These are phyloP conservation scores for Raffaelea ambrosiae DNA, from an alignment of 2,329 filamentous ascomycete genomes.

Conservation along the genomic window DNA sequence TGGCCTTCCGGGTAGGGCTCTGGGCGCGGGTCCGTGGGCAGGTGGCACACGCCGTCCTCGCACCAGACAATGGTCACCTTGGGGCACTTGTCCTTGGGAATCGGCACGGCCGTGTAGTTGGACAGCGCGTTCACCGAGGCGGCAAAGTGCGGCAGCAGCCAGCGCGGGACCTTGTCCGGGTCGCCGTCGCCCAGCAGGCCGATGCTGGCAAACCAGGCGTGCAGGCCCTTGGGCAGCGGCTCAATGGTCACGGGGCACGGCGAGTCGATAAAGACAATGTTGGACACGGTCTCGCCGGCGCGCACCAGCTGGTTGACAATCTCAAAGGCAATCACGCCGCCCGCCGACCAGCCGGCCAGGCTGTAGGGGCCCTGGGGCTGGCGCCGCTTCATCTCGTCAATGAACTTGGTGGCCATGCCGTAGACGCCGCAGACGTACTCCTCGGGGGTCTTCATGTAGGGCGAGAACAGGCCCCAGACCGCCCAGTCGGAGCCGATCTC, in stretches of 20 bases:
- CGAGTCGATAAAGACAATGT: conserved; percentile 57
- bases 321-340: conserved; percentile 64
- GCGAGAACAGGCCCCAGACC: conserved; percentile 56
- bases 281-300: conserved; percentile 47
- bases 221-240: conserved; percentile 53
- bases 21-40: conserved; percentile 56
- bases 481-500: conserved; percentile 36
- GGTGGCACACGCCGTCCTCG: conserved; percentile 63
- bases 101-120: conserved; percentile 58
- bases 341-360: conserved; percentile 68
- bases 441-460: conserved; percentile 61
- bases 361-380: conserved; percentile 61
- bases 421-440: conserved; percentile 58
- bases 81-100: conserved; percentile 50
- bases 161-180: conserved; percentile 55
- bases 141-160: conserved; percentile 66
- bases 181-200: conserved; percentile 59
- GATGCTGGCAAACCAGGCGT: conserved; percentile 64
- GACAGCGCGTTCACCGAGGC: conserved; percentile 60
- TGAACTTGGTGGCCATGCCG: conserved; percentile 55
- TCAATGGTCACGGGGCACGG: conserved; percentile 61
- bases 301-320: conserved; percentile 52
- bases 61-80: conserved; percentile 62
- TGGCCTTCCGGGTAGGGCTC: conserved; percentile 50
- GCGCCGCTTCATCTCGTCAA: conserved; percentile 61